Evolutionary conservation across 331 rosid species (phyloP).

Genomic region (Malus hybrid): DNA sequence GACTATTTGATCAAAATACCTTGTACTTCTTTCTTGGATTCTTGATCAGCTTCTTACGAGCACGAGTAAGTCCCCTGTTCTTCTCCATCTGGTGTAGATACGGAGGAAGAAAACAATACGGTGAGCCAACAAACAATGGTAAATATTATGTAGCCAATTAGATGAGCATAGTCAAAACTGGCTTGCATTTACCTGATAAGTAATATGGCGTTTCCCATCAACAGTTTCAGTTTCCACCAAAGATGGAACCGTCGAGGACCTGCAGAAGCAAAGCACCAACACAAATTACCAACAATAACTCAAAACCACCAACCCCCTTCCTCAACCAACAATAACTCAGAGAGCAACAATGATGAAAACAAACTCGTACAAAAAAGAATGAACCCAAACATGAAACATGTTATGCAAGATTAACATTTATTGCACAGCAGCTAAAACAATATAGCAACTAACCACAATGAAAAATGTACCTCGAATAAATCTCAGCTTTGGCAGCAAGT

Average conservation of each 20-base stretch:
- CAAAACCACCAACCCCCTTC: background rate
- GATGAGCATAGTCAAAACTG: background rate
- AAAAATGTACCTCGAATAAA: constrained; percentile 48
- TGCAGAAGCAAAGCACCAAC: constrained; percentile 20
- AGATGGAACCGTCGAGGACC: constrained; percentile 31
- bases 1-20: constrained; percentile 34
- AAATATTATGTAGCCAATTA: background rate
- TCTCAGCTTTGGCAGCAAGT: constrained; percentile 59
- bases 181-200: constrained; percentile 40
- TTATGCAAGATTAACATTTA: background rate
- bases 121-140: background rate
- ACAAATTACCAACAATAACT: background rate
- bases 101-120: background rate
- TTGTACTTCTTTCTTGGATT: constrained; percentile 91
- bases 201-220: constrained; percentile 65
- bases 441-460: background rate
- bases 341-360: background rate
- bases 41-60: constrained; percentile 60
- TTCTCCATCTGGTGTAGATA: constrained; percentile 56
- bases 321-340: background rate
- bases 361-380: background rate
- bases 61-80: constrained; percentile 73
- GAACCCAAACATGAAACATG: background rate
- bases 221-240: constrained; percentile 47
- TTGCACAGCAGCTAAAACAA: background rate